Evolutionary conservation across 2,329 filamentous ascomycete species (phyloP), one percentile per base, ranked within the genome.

Genomic region (Salinomyces thailandicus): DNA sequence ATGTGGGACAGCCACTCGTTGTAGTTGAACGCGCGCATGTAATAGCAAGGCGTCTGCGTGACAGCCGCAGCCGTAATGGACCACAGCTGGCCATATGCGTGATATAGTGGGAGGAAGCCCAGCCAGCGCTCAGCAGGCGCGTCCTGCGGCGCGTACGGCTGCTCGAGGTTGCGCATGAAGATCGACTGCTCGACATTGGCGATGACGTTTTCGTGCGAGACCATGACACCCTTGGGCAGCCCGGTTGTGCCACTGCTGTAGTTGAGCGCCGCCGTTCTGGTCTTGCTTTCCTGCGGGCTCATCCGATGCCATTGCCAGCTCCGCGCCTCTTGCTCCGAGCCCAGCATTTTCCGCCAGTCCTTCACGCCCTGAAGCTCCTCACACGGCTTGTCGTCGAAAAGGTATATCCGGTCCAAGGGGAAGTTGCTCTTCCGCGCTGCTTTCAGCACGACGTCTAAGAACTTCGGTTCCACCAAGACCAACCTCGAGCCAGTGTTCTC

Each of bases 401-500:
- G 62, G 36, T 64, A 71, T 29, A 73, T 66, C 11, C 60, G 53
- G 31, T 57, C 47, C 18, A 45, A 55, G 3, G 67, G 55, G n/a
- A 72, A 53, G 2, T 55, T 56, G 20, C 53, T 55, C 43, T 64
- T 60, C 3, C 51, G 40, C 3, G 66, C 61, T 6, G 69, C 69
- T 41, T 61, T 54, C 12, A 73, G 42, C 5, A 66, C 61, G 1
- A 59, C 61, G 8, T 60, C 44, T 2, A 73, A 53, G 26, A 70
- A 58, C 5, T 48, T 49, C 2, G 70, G 69, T 39, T 74, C 69
- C 2, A 65, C 63, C 3, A 75, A 53, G 31, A 75, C 57, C 7
- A 63, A 49, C 42, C 67, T 68, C n/a, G 69, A 66, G 4, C 60
- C 58, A 1, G 69, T 69, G 44, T 72, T 68, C 22, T 62, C 59